phyloP scores from a whole-genome alignment of 1,284 basidiomycete genomes.

The Trametes sp. region DNA sequence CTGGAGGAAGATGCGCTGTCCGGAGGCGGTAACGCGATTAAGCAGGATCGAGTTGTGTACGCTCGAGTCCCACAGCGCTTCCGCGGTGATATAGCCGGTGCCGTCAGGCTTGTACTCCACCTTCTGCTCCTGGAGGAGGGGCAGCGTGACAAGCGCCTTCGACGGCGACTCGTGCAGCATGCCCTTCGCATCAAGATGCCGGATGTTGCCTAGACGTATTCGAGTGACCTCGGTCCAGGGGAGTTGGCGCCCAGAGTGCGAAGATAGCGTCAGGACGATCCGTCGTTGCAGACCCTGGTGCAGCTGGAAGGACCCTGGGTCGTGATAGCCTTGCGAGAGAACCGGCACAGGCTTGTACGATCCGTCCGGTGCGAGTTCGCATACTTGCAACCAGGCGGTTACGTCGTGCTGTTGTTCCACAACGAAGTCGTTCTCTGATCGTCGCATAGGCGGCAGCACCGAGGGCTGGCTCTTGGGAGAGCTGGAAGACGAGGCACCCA shows the following conservation, averaged over 20 bases:
- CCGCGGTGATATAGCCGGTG: constrained; percentile 72
- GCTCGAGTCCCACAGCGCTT: constrained; percentile 93
- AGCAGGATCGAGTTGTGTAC: constrained; percentile 88
- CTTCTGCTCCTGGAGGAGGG: constrained; percentile 74
- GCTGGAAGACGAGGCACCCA: constrained; percentile 25
- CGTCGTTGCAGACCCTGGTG: constrained; percentile 95
- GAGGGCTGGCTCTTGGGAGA: constrained; percentile 41
- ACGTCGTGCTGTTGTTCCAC: constrained; percentile 90
- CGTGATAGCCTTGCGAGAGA: constrained; percentile 76
- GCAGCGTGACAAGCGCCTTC: constrained; percentile 72
- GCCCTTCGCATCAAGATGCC: constrained; percentile 87
- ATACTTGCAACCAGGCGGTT: constrained; percentile 85
- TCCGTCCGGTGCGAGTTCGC: constrained; percentile 87
- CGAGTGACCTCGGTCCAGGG: constrained; percentile 85
- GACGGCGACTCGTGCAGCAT: constrained; percentile 79
- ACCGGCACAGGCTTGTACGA: constrained; percentile 88
- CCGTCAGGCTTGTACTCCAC: constrained; percentile 85
- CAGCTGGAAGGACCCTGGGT: constrained; percentile 88
- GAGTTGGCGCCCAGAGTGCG: constrained; percentile 89
- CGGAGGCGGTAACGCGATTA: constrained; percentile 83
- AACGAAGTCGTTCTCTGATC: constrained; percentile 93
- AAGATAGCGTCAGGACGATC: constrained; percentile 78
- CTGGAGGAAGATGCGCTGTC: constrained; percentile 84
- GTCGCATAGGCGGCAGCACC: constrained; percentile 77
- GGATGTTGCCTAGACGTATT: constrained; percentile 83